These are phyloP conservation scores for Talaromyces sp. DNA, from an alignment of 2,329 filamentous ascomycete genomes.

Conservation along the genomic window DNA sequence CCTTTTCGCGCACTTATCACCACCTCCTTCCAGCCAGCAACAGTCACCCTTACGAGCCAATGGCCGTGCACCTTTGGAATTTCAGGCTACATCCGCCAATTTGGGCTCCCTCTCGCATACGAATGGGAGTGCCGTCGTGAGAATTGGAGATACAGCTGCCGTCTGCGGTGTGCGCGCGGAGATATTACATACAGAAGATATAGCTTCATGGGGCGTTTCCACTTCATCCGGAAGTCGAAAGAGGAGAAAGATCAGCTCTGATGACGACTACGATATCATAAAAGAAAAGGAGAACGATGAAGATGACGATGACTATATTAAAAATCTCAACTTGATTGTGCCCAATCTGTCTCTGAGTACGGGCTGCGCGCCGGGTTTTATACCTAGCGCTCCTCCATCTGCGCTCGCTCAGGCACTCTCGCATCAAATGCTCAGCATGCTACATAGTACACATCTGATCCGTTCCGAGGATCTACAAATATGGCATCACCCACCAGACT, in stretches of 20 bases:
- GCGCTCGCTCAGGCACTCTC: slow-evolving; percentile 80
- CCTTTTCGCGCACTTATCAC: slow-evolving; percentile 81
- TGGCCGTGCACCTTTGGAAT: slow-evolving; percentile 67
- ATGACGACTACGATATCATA: slow-evolving; percentile 16
- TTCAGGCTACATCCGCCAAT: slow-evolving; percentile 72
- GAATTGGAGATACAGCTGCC: slow-evolving; percentile 86
- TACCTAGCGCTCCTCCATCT: slow-evolving; percentile 78
- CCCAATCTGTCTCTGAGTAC: slow-evolving; percentile 92
- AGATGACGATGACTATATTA: slow-evolving; percentile 42
- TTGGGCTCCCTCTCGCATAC: slow-evolving; percentile 81
- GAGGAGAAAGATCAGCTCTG: slow-evolving; percentile 27
- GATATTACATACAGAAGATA: slow-evolving; percentile 70
- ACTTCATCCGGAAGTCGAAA: slow-evolving; percentile 37
- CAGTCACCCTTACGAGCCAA: slow-evolving; percentile 70
- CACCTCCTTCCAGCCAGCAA: slow-evolving; percentile 43
- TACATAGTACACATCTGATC: slow-evolving; percentile 69
- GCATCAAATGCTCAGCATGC: slow-evolving; percentile 71
- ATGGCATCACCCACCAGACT: slow-evolving; percentile 55
- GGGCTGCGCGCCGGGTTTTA: slow-evolving; percentile 78
- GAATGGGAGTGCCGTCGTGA: slow-evolving; percentile 83
- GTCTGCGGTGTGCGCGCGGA: slow-evolving; percentile 90
- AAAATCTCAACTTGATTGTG: slow-evolving; percentile 67
- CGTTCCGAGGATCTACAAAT: slow-evolving; percentile 68
- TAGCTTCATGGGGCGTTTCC: slow-evolving; percentile 54
- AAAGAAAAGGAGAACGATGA: slow-evolving; percentile 37